phyloP scores from a whole-genome alignment of 2,329 filamentous ascomycete species.

The Ophiognomonia clavigignenti-juglandacearum region DNA sequence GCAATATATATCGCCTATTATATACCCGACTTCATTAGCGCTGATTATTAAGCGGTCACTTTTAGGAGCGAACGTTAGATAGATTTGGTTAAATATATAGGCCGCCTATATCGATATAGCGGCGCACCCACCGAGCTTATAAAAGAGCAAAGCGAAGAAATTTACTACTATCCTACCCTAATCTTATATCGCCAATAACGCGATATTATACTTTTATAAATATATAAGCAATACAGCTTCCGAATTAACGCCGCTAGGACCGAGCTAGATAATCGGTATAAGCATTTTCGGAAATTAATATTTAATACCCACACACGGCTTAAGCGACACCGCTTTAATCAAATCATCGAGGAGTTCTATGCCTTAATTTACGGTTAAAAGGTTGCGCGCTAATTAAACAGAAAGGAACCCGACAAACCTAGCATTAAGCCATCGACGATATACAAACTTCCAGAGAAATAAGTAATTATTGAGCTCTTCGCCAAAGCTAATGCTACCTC shows the following conservation, averaged over 20 bases:
- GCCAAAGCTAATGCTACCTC: neutral
- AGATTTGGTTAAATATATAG: neutral
- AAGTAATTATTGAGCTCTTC: neutral
- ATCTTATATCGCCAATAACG: neutral
- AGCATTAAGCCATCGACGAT: neutral
- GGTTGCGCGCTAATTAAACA: neutral
- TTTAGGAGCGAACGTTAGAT: neutral
- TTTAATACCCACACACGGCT: neutral
- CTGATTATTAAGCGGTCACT: neutral
- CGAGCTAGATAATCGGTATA: neutral
- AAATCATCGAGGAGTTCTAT: neutral
- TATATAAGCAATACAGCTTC: neutral
- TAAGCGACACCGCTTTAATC: neutral
- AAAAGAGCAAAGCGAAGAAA: neutral
- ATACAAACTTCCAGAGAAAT: neutral
- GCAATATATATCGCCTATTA: no score
- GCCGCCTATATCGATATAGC: neutral
- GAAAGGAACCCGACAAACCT: neutral
- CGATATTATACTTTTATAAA: neutral
- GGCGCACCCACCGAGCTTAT: neutral
- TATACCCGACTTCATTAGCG: neutral
- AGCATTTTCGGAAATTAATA: neutral
- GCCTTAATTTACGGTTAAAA: neutral
- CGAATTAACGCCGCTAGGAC: neutral
- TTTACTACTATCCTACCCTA: neutral